These are phyloP conservation scores for Smallanthus sonchifolius DNA, from an alignment of 129 eudicot genomes.

Conservation along the genomic window DNA sequence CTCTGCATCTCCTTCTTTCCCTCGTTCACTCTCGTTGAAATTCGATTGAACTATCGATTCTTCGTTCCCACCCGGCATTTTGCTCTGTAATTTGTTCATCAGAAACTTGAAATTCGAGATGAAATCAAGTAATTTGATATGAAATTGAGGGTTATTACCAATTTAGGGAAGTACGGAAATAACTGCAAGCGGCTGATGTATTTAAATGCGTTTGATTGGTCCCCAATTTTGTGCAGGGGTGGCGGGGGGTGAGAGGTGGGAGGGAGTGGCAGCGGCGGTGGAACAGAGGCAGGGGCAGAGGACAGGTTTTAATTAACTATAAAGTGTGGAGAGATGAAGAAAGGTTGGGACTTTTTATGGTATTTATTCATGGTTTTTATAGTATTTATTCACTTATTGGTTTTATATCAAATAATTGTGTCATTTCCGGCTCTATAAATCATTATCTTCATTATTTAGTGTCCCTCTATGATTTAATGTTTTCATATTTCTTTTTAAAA, in stretches of 20 bases:
- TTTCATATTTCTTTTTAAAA: no score
- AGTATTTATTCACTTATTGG: no score
- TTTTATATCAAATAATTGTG: no score
- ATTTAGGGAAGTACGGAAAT: background rate
- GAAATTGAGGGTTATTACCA: background rate
- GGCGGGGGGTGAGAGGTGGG: background rate
- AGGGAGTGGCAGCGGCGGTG: constrained; percentile 22
- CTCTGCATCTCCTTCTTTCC: constrained; percentile 22
- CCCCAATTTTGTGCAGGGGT: constrained; percentile 2
- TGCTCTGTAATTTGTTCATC: constrained; percentile 2
- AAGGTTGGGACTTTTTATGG: background rate
- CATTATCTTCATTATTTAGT: no score
- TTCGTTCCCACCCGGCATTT: constrained; percentile 71
- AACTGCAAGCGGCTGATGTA: background rate
- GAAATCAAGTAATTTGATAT: background rate
- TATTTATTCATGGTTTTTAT: background rate
- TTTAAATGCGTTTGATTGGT: constrained; percentile 19
- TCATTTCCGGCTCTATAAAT: no score
- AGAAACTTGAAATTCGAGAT: constrained; percentile 18
- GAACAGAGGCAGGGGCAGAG: background rate
- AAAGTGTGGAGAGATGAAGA: constrained; percentile 11
- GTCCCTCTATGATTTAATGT: no score
- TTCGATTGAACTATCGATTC: constrained; percentile 73
- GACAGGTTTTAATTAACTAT: constrained; percentile 13
- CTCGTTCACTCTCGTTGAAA: constrained; percentile 41